These are phyloP conservation scores for Solanum hybrid DNA, from an alignment of 305 asterid species.

Conservation along the genomic window DNA sequence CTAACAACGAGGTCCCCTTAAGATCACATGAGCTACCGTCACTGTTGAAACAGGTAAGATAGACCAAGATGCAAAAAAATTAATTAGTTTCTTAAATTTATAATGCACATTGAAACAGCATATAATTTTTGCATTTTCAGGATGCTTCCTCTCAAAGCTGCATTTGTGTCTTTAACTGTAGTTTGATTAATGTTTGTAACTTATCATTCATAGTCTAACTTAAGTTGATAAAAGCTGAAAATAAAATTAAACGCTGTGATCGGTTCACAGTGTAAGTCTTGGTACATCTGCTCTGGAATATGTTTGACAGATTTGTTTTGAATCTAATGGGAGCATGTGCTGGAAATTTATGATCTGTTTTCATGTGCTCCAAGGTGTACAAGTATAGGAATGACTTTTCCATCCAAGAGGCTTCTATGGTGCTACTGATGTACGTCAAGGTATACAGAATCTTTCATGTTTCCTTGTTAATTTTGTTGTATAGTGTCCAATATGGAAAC, in stretches of 20 bases:
- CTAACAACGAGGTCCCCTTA: conserved; percentile 16
- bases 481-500: background rate
- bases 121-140: background rate
- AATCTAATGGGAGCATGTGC: background rate
- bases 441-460: background rate
- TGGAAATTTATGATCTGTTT: background rate
- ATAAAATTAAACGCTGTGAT: background rate
- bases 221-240: background rate
- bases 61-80: background rate
- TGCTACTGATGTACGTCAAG: conserved; percentile 2
- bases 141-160: background rate
- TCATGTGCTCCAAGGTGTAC: background rate
- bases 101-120: background rate
- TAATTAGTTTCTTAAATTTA: background rate
- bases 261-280: background rate
- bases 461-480: background rate
- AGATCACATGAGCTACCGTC: conserved; percentile 4
- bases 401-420: background rate
- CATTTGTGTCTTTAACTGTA: background rate
- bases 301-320: background rate
- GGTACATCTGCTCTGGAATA: background rate
- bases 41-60: conserved; percentile 7
- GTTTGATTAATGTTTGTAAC: background rate
- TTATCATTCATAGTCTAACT: background rate
- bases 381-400: background rate